A percentile compares a stretch with the other conserved stretches of the same genome.
phyloP scores from a whole-genome alignment of 805 yeast species.

The Schizosaccharomyces octosporus region DNA sequence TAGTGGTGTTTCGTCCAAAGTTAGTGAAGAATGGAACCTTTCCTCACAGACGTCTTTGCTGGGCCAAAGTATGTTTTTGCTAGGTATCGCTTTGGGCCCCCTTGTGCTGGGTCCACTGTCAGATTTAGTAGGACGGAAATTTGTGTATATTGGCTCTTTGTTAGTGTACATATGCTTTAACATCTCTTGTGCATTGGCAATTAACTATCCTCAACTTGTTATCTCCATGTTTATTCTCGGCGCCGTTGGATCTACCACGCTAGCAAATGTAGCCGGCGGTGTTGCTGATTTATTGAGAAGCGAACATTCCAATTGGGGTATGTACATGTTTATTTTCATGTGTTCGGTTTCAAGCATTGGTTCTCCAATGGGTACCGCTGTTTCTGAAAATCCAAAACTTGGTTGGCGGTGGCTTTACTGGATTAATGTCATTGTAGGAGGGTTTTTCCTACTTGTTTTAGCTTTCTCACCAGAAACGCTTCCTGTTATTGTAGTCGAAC shows the following conservation, averaged over 20 bases:
- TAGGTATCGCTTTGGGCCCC: not conserved
- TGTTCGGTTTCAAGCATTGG: slow-evolving; percentile 30
- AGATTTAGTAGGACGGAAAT: not conserved
- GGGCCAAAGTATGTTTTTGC: slow-evolving; percentile 28
- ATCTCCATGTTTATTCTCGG: slow-evolving; percentile 1
- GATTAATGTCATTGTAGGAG: slow-evolving; percentile 37
- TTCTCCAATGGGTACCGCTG: slow-evolving; percentile 39
- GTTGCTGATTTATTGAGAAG: not conserved
- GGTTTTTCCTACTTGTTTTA: slow-evolving; percentile 17
- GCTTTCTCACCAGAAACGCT: not conserved
- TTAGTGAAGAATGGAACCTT: slow-evolving; percentile 28
- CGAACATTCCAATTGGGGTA: not conserved
- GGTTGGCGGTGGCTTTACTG: slow-evolving; percentile 80
- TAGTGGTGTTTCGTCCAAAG: not conserved
- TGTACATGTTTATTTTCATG: slow-evolving; percentile 1
- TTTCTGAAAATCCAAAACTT: slow-evolving; percentile 20
- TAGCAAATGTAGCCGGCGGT: slow-evolving; percentile 1
- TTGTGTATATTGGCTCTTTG: not conserved
- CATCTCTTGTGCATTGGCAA: not conserved
- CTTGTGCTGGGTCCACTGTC: slow-evolving; percentile 1
- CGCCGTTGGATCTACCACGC: not conserved
- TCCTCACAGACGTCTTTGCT: slow-evolving; percentile 42
- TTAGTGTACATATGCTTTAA: not conserved
- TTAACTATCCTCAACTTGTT: not conserved
- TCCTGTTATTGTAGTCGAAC: not conserved